Base-by-base conservation (phyloP, 805 yeast species). In the Isabelozyma pseudorhagii region DNA sequence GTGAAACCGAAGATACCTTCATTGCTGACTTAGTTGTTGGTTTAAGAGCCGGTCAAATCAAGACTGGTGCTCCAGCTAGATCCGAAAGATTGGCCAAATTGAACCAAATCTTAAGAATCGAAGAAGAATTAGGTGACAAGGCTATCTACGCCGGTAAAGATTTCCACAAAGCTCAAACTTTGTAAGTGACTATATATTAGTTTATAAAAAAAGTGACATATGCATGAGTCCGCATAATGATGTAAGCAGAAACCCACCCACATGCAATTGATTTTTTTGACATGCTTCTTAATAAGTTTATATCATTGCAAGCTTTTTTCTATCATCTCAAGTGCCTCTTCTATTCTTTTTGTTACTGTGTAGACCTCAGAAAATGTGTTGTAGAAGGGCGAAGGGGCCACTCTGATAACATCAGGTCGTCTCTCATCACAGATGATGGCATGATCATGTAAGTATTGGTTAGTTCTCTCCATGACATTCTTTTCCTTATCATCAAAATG, bases 401-500 rank as follows among this genome's bases (percentile, higher is more conserved):
- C 62, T 50, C 97, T 74, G 39, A 93, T 82, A n/a, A 91, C 97
- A 62, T 84, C 83, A 1, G 97, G 97, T 61, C 89, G 77, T 62
- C 98, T 78, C 62, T 92, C 97, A 64, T 92, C 98, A 50, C 89
- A 87, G 21, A 92, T 80, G 1, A 89, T 81, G 3, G 90, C 97
- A 9, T 72, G 60, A 34, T 71, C 71, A 53, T 72, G 77, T 53
- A 92, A 62, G 51, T 72, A 70, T 1, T 61, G 56, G 50, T 79
- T 77, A 2, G 89, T 82, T 18, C 63, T 59, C 48, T 80, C 84
- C 97, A 91, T 90, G 1, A 80, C 66, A 40, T 80, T 77, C 7
- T 61, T 50, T n/a, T 50, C 29, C n/a, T 58, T 52, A 4, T 65
- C 70, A 5, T 70, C 72, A 7, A 66, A 50, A 45, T 72, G 74